Conservation (phyloP, 192 early-diverging fungal species). For the Umbelopsis ramanniana region DNA sequence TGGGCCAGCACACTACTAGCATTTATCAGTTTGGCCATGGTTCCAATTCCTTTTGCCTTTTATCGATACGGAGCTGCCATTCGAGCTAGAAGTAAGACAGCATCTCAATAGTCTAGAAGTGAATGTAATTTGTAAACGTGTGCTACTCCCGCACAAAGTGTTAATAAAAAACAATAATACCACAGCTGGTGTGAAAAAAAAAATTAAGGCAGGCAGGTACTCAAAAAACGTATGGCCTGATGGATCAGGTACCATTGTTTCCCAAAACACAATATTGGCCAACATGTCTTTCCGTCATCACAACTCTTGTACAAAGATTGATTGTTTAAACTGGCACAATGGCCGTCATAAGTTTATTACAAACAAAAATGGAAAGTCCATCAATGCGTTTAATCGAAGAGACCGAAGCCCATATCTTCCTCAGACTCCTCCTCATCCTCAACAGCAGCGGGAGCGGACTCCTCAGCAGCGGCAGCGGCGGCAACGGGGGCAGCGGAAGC, state of each 20-base stretch:
- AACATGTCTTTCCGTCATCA: too few species aligned
- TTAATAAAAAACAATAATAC: too few species aligned
- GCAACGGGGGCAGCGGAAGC: constrained; percentile 82
- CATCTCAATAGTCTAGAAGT: constrained; percentile 12
- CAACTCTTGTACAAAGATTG: background rate
- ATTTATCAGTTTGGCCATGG: constrained; percentile 36
- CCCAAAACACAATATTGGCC: too few species aligned
- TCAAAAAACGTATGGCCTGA: too few species aligned
- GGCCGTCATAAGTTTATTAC: constrained; percentile 23
- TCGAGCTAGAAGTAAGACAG: constrained; percentile 29
- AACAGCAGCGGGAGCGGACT: constrained; percentile 30
- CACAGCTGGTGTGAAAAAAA: too few species aligned
- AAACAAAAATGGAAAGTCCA: constrained; percentile 26
- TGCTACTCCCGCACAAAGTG: too few species aligned
- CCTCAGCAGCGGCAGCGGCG: constrained; percentile 52
- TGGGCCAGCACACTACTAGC: constrained; percentile 37
- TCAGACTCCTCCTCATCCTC: constrained; percentile 74
- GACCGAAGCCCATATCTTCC: constrained; percentile 83
- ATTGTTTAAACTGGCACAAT: constrained; percentile 22
- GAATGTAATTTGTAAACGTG: too few species aligned
- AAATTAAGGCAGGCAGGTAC: too few species aligned
- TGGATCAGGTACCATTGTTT: too few species aligned
- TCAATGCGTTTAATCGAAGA: constrained; percentile 39
- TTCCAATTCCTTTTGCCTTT: constrained; percentile 36
- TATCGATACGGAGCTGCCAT: constrained; percentile 29